Percentiles rank a stretch among this genome's conserved stretches.
These are phyloP conservation scores for Sclerotinia borealis DNA, from an alignment of 2,329 filamentous ascomycete genomes.

Conservation along the genomic window DNA sequence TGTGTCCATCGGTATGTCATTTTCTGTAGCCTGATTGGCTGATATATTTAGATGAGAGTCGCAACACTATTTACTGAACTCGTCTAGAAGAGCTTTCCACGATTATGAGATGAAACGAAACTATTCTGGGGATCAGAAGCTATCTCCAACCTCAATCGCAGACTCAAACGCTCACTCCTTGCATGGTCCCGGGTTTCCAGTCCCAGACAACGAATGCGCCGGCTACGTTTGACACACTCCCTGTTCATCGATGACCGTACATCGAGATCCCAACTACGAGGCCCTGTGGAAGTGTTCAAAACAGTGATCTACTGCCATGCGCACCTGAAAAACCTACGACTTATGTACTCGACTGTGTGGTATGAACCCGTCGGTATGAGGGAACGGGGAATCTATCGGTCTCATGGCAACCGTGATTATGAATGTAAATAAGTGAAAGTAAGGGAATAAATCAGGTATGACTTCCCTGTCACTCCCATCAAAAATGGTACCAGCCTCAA, in stretches of 20 bases:
- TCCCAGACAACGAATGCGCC: background rate
- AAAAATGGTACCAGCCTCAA: background rate
- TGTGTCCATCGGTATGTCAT: background rate
- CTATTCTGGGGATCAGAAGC: background rate
- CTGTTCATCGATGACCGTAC: constrained; percentile 72
- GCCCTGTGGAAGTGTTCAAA: constrained; percentile 60
- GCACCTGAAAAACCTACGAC: constrained; percentile 70
- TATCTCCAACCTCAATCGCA: background rate
- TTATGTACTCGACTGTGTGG: constrained; percentile 71
- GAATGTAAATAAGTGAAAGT: constrained; percentile 78
- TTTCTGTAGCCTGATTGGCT: background rate
- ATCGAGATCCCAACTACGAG: constrained; percentile 65
- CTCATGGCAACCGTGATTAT: constrained; percentile 66
- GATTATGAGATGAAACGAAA: background rate
- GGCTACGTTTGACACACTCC: constrained; percentile 50
- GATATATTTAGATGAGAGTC: background rate
- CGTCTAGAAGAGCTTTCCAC: background rate
- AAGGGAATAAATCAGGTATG: constrained; percentile 24
- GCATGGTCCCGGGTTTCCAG: background rate
- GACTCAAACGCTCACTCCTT: background rate
- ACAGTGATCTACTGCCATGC: constrained; percentile 72
- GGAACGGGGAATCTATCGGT: constrained; percentile 71
- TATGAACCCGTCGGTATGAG: constrained; percentile 76
- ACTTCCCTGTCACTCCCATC: background rate
- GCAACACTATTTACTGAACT: background rate